phyloP scores from a whole-genome alignment of 148 eudicot genomes.

The Amaranthus palmeri region DNA sequence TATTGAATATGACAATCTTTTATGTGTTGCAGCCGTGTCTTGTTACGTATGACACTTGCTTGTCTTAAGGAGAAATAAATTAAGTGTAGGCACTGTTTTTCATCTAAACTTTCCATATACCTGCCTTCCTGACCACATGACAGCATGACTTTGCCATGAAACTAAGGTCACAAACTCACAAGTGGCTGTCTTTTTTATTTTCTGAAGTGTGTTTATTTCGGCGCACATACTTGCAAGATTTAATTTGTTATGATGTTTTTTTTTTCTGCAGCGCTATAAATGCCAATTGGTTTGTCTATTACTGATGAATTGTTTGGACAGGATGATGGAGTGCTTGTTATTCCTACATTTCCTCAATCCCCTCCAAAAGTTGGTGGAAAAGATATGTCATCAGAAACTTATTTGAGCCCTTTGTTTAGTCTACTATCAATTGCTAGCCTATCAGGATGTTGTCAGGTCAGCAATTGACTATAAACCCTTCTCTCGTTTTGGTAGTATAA shows the following conservation, averaged over 20 bases:
- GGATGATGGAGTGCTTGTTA: constrained; percentile 87
- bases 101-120: not conserved
- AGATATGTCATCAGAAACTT: constrained; percentile 55
- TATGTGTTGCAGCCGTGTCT: no score
- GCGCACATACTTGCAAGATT: not conserved
- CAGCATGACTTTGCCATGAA: not conserved
- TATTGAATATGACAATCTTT: no score
- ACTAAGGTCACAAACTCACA: not conserved
- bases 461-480: constrained; percentile 7
- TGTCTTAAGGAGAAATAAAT: not conserved
- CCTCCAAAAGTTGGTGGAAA: constrained; percentile 77
- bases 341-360: constrained; percentile 65
- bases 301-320: constrained; percentile 25
- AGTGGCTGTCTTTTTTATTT: not conserved
- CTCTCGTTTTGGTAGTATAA: not conserved
- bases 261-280: not conserved
- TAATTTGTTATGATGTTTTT: not conserved
- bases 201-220: no score
- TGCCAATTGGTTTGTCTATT: constrained; percentile 1
- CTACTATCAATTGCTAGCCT: constrained; percentile 75
- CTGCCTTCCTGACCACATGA: not conserved
- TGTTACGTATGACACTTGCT: not conserved
- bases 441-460: constrained; percentile 98
- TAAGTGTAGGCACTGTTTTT: not conserved
- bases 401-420: constrained; percentile 51